Conservation (phyloP, 2,329 filamentous ascomycete species). For the Xylariaceae sp. region DNA sequence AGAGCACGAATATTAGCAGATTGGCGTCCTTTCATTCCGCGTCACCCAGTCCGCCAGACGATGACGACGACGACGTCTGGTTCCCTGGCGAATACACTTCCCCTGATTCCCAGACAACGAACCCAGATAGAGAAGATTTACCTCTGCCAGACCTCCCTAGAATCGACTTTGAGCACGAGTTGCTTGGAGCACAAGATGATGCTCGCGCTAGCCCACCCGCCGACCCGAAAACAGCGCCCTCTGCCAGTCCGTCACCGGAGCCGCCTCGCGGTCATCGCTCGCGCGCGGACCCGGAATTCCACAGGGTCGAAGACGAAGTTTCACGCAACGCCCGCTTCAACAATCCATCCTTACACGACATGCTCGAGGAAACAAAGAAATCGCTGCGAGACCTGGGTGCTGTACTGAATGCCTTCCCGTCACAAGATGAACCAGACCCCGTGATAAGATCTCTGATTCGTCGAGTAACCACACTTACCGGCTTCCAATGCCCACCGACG, state of each 20-base stretch:
- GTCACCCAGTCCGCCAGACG: no score
- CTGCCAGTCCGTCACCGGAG: slow-evolving; percentile 1
- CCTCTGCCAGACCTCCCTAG: no score
- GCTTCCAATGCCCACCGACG: slow-evolving; percentile 36
- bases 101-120: no score
- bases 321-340: slow-evolving; percentile 35
- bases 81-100: no score
- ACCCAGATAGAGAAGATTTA: no score
- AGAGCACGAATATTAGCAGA: no score
- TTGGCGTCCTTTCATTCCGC: no score
- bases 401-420: slow-evolving; percentile 33
- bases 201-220: neutral
- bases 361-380: slow-evolving; percentile 32
- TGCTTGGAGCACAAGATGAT: neutral
- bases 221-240: neutral
- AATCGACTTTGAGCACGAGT: neutral
- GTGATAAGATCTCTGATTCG: slow-evolving; percentile 34
- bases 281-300: neutral
- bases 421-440: slow-evolving; percentile 37
- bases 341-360: slow-evolving; percentile 32
- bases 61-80: no score
- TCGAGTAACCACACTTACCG: slow-evolving; percentile 32
- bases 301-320: slow-evolving; percentile 30
- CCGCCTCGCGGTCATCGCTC: slow-evolving; percentile 3
- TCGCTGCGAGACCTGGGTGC: slow-evolving; percentile 30